Evolutionary conservation across 208 protist genomes (phyloP).

Genomic region (Vickermania ingenoplastis): DNA sequence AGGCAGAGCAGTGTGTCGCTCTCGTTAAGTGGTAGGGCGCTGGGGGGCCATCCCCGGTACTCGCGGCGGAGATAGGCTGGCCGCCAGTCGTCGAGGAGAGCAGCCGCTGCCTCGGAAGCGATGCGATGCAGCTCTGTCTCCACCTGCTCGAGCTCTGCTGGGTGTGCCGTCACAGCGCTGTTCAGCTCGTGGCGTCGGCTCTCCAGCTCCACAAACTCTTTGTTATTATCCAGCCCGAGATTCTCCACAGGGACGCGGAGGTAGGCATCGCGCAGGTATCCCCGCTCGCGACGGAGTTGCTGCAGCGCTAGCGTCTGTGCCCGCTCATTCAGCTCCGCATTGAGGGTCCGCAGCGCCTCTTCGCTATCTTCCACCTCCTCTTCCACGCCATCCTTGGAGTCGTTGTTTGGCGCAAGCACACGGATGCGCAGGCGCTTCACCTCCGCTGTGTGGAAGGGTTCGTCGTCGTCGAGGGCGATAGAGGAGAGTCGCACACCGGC

Average conservation of each 20-base stretch:
- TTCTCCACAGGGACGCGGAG: conserved; percentile 30
- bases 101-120: conserved; percentile 23
- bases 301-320: conserved; percentile 32
- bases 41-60: conserved; percentile 18
- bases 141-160: conserved; percentile 9
- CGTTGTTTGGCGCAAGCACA: conserved; percentile 6
- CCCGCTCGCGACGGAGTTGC: conserved; percentile 22
- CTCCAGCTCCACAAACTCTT: conserved; percentile 35
- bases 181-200: conserved; percentile 25
- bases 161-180: conserved; percentile 5
- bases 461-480: conserved; percentile 46
- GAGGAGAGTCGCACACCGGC: conserved; percentile 30
- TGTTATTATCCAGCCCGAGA: conserved; percentile 34
- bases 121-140: conserved; percentile 12
- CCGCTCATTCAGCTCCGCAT: conserved; percentile 30
- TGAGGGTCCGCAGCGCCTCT: conserved; percentile 22
- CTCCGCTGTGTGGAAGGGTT: conserved; percentile 38
- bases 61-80: conserved; percentile 28
- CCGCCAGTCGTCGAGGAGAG: conserved; percentile 28
- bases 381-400: conserved; percentile 19
- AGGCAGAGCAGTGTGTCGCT: conserved; percentile 25
- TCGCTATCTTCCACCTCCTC: conserved; percentile 18
- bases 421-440: conserved; percentile 33
- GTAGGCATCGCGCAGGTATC: conserved; percentile 24
- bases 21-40: conserved; percentile 31